Evolutionary conservation across 2,329 filamentous ascomycete species (phyloP).

Genomic region (Colletotrichum spaethianum): DNA sequence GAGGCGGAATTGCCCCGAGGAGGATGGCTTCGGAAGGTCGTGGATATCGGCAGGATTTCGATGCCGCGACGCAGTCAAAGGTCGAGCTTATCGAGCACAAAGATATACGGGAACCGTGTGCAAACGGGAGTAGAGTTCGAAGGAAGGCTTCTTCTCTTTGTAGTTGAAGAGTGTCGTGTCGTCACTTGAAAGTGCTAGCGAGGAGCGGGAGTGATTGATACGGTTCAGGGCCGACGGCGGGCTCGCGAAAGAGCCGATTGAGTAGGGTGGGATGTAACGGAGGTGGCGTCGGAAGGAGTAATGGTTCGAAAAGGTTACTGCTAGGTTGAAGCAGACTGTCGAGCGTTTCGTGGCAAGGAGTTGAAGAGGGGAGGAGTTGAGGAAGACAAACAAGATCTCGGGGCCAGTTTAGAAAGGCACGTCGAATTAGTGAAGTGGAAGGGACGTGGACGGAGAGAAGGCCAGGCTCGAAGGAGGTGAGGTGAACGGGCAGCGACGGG

Average conservation of each 20-base stretch:
- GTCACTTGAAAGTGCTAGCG: slow-evolving; percentile 12
- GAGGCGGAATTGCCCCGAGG: slow-evolving; percentile 21
- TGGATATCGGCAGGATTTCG: slow-evolving; percentile 12
- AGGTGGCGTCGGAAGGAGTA: not conserved
- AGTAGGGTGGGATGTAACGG: slow-evolving; percentile 6
- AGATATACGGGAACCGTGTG: not conserved
- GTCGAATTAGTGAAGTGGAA: slow-evolving; percentile 23
- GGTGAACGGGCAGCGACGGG: slow-evolving; percentile 32
- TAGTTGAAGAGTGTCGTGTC: slow-evolving; percentile 14
- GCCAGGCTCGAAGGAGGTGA: slow-evolving; percentile 29
- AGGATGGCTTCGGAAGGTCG: slow-evolving; percentile 18
- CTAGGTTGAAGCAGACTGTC: not conserved
- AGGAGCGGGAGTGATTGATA: not conserved
- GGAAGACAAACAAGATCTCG: slow-evolving; percentile 14
- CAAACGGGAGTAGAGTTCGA: not conserved
- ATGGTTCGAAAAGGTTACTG: not conserved
- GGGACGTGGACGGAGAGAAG: slow-evolving; percentile 2
- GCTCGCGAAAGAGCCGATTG: slow-evolving; percentile 3
- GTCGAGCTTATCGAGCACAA: not conserved
- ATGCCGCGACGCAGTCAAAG: slow-evolving; percentile 1
- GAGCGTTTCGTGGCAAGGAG: slow-evolving; percentile 7
- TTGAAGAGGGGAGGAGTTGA: not conserved
- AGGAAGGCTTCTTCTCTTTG: not conserved
- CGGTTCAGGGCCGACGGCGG: not conserved
- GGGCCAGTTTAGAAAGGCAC: slow-evolving; percentile 14